phyloP scores from a whole-genome alignment of 345 rosid species.

The Erysimum cheiranthoides region DNA sequence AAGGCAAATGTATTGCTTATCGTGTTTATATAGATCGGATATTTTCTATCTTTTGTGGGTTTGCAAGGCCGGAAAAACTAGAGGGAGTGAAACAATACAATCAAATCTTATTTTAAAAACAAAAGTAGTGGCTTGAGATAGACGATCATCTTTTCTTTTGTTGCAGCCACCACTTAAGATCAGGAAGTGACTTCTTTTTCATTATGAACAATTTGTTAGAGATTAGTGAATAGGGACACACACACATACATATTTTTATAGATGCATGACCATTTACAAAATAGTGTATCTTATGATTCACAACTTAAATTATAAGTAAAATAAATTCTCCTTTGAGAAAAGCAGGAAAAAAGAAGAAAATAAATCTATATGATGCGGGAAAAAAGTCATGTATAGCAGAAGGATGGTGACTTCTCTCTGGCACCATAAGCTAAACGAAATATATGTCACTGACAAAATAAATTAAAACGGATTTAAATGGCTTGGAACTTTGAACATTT shows the following conservation, averaged over 20 bases:
- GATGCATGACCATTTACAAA: slow-evolving; percentile 25
- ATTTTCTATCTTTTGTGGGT: slow-evolving; percentile 6
- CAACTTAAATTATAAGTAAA: slow-evolving; percentile 4
- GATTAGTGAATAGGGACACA: not conserved
- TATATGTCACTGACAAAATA: slow-evolving; percentile 28
- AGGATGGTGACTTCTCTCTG: slow-evolving; percentile 44
- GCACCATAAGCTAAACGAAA: slow-evolving; percentile 39
- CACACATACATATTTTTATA: not conserved
- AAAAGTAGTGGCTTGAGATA: not conserved
- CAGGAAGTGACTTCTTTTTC: not conserved
- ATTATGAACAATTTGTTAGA: not conserved
- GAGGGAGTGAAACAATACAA: not conserved
- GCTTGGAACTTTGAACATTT: slow-evolving; percentile 18
- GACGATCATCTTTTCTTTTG: not conserved
- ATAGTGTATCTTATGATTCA: not conserved
- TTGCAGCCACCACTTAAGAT: not conserved
- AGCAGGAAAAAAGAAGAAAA: slow-evolving; percentile 12
- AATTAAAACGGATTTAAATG: not conserved
- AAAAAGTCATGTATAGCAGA: slow-evolving; percentile 30
- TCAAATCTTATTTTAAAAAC: not conserved
- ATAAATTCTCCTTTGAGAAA: slow-evolving; percentile 19
- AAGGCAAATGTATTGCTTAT: not conserved
- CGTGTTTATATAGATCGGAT: slow-evolving; percentile 4
- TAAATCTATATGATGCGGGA: slow-evolving; percentile 11
- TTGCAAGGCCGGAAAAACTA: not conserved